A percentile compares a stretch with the other conserved stretches of the same genome.
Conservation (phyloP, 164 flowering plant species). For the Cinnamomum micranthum region DNA sequence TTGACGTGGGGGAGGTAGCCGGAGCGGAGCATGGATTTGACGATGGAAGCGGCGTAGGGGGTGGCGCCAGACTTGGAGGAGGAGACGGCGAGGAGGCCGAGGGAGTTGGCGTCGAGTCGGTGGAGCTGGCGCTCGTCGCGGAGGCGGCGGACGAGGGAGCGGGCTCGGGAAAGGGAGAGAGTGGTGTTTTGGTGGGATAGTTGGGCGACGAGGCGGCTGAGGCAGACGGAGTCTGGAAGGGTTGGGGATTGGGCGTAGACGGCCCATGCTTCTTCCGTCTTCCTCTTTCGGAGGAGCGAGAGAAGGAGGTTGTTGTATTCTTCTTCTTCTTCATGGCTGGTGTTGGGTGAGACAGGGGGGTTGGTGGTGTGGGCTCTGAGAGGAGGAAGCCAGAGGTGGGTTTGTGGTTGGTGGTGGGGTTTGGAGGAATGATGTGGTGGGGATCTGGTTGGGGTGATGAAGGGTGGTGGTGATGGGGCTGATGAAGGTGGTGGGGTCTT, state of each 20-base stretch:
- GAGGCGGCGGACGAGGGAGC: conserved; percentile 77
- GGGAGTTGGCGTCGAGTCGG: conserved; percentile 93
- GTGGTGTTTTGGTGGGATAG: conserved; percentile 65
- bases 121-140: conserved; percentile 74
- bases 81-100: conserved; percentile 81
- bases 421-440: neutral
- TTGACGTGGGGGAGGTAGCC: conserved; percentile 90
- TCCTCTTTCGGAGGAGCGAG: conserved; percentile 64
- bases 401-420: neutral
- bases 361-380: conserved; percentile 1
- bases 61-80: conserved; percentile 68
- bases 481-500: neutral
- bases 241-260: conserved; percentile 39
- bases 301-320: conserved; percentile 38
- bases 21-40: conserved; percentile 86
- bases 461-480: neutral
- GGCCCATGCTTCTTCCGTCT: conserved; percentile 83
- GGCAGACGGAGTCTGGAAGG: conserved; percentile 77
- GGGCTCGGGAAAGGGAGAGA: conserved; percentile 59
- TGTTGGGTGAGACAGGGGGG: neutral
- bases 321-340: neutral
- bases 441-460: neutral
- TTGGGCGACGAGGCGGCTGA: conserved; percentile 86
- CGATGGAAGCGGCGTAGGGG: conserved; percentile 64
- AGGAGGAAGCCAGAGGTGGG: neutral